These are phyloP conservation scores for Magnaporthales sp. DNA, from an alignment of 2,329 filamentous ascomycete genomes.

Conservation along the genomic window DNA sequence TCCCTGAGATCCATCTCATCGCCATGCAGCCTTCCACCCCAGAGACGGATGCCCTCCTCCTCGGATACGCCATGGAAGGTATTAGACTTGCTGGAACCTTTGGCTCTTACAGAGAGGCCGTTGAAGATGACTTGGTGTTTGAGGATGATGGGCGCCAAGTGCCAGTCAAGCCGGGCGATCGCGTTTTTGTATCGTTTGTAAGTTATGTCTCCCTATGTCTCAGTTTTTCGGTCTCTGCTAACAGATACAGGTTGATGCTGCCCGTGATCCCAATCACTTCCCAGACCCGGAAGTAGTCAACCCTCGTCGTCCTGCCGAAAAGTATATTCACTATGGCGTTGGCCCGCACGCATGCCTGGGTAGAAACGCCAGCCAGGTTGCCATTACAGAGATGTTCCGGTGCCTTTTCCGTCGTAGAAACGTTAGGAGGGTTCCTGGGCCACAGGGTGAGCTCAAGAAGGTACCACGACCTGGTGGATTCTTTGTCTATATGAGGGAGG, in stretches of 20 bases:
- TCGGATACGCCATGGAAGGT: constrained; percentile 65
- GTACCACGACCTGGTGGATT: constrained; percentile 45
- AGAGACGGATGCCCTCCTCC: constrained; percentile 53
- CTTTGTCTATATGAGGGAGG: constrained; percentile 56
- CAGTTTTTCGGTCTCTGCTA: not conserved
- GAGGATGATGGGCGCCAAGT: constrained; percentile 45
- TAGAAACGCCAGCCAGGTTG: constrained; percentile 48
- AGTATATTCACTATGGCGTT: constrained; percentile 56
- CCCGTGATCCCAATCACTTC: constrained; percentile 49
- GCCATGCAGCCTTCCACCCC: constrained; percentile 44
- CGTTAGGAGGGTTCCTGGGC: constrained; percentile 51
- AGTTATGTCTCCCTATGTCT: constrained; percentile 21
- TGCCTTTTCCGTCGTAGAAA: constrained; percentile 53
- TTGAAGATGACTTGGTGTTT: constrained; percentile 31
- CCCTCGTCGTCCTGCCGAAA: constrained; percentile 52
- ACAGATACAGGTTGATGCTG: constrained; percentile 28
- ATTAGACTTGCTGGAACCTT: constrained; percentile 59
- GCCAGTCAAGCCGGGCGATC: constrained; percentile 44
- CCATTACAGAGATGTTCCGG: constrained; percentile 60
- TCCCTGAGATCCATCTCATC: constrained; percentile 51
- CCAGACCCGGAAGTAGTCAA: constrained; percentile 52
- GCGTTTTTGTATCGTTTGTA: constrained; percentile 52
- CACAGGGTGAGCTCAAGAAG: constrained; percentile 61
- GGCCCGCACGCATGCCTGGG: constrained; percentile 58
- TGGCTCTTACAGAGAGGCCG: constrained; percentile 49